A percentile compares a stretch with the other conserved stretches of the same genome.
Evolutionary conservation across 805 yeast species (phyloP).

Genomic region (Spathaspora passalidarum): DNA sequence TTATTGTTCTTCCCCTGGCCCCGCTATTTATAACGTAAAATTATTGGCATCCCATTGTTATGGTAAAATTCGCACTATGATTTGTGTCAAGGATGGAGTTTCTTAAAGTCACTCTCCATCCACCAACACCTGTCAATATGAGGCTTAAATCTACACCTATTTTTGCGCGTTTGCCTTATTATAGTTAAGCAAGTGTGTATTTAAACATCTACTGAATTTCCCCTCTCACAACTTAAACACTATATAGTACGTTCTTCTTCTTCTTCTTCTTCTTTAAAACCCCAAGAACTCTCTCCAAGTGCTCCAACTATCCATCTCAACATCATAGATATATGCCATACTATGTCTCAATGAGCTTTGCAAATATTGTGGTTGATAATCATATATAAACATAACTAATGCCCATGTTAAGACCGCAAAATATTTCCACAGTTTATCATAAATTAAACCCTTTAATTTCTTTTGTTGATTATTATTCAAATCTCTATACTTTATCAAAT

Average conservation of each 20-base stretch:
- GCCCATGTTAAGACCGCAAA: conserved; percentile 73
- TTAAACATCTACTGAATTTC: not conserved
- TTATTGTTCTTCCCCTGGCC: not conserved
- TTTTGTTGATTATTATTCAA: conserved; percentile 31
- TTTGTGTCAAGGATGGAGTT: not conserved
- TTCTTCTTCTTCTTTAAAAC: too few species aligned
- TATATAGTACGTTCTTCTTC: not conserved
- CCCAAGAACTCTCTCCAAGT: conserved; percentile 46
- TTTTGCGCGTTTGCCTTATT: not conserved
- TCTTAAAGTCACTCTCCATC: not conserved
- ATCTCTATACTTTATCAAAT: conserved; percentile 15
- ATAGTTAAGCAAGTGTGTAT: not conserved
- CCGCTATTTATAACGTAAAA: not conserved
- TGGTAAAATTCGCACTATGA: not conserved
- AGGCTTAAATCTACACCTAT: not conserved
- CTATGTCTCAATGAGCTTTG: conserved; percentile 65
- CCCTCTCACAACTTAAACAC: not conserved
- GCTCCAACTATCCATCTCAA: conserved; percentile 50
- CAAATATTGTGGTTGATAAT: conserved; percentile 56
- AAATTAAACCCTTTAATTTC: conserved; percentile 25
- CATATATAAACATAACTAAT: conserved; percentile 65
- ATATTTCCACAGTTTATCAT: conserved; percentile 49
- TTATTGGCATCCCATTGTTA: not conserved
- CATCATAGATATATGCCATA: conserved; percentile 69
- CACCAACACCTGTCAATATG: not conserved